phyloP scores from a whole-genome alignment of 148 eudicot genomes.

The Rhododendron griersonianum region DNA sequence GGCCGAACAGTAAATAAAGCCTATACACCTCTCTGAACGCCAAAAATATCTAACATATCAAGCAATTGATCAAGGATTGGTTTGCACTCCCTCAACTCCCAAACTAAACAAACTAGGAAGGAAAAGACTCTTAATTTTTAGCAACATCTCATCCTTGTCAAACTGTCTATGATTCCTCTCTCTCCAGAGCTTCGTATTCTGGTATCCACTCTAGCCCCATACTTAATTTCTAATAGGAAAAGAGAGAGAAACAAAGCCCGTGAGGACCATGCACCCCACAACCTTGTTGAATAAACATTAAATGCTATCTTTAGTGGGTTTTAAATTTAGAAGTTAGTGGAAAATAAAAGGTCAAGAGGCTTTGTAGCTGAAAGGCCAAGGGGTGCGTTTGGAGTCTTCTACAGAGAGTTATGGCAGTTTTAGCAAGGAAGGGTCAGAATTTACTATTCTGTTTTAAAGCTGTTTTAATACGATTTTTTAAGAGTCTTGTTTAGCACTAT shows the following conservation, averaged over 20 bases:
- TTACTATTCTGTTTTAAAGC: no score
- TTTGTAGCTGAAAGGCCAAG: no score
- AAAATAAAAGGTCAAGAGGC: no score
- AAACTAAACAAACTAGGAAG: not conserved
- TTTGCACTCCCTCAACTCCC: not conserved
- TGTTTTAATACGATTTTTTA: no score
- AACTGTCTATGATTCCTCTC: not conserved
- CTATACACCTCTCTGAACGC: not conserved
- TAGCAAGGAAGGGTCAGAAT: no score
- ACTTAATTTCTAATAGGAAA: not conserved
- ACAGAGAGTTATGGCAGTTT: no score
- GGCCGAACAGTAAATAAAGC: not conserved
- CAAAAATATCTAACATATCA: not conserved
- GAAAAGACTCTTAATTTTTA: not conserved
- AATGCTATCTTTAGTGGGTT: no score
- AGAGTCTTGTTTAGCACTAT: no score
- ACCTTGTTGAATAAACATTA: no score
- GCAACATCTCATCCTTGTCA: not conserved
- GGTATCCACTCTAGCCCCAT: not conserved
- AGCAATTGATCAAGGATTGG: not conserved
- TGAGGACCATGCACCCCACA: not conserved
- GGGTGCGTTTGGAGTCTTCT: no score
- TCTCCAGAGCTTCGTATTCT: not conserved
- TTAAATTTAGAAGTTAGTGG: no score
- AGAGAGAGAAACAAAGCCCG: no score